Evolutionary conservation across 2,329 filamentous ascomycete genomes (phyloP).

Genomic region (Talaromyces funiculosus): DNA sequence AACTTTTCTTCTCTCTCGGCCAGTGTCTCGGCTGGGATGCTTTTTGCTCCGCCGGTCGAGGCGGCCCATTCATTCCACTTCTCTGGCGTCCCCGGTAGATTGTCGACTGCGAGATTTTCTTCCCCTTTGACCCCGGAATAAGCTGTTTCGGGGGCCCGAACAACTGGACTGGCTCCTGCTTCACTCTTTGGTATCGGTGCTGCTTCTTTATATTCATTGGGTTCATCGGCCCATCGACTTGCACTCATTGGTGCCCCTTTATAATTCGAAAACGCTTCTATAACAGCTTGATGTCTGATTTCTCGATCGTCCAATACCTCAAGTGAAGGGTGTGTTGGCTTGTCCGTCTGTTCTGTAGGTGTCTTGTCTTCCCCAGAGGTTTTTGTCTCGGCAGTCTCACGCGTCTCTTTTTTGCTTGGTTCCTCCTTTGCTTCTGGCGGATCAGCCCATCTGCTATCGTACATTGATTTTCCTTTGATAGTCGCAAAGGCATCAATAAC

Average conservation of each 20-base stretch:
- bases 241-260: background rate
- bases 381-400: background rate
- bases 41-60: background rate
- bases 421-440: background rate
- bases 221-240: background rate
- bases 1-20: background rate
- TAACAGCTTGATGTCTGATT: background rate
- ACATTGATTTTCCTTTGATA: background rate
- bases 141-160: background rate
- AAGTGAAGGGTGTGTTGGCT: background rate
- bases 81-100: background rate
- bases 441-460: background rate
- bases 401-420: background rate
- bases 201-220: background rate
- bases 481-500: background rate
- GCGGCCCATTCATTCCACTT: background rate
- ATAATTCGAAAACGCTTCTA: background rate
- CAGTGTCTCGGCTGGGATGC: background rate
- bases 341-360: background rate
- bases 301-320: background rate
- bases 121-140: background rate
- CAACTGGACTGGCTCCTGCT: background rate
- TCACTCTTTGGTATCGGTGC: background rate
- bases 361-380: background rate
- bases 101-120: background rate